Base-by-base conservation (phyloP, 495 filamentous ascomycete species). In the Aspergillus taichungensis region DNA sequence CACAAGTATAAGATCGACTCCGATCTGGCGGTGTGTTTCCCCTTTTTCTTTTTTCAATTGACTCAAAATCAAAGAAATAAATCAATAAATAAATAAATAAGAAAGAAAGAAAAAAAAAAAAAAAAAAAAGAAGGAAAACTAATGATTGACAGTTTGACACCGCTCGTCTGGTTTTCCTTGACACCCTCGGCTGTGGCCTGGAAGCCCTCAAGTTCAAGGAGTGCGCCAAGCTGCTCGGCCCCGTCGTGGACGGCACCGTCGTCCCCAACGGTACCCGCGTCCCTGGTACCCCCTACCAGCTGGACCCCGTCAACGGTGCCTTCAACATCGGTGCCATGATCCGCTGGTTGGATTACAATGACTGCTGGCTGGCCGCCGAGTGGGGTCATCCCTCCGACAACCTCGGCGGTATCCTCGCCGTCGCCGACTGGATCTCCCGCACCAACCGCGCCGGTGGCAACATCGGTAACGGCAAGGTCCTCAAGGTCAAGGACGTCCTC, bases 301-400 rank as follows among this genome's bases (percentile, higher is more conserved):
- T 98, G 43, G 92, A 98, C 66, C 92, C 92, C 18, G 83, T 98
- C 52, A 85, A 89, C 50, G 92, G 86, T 34, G 92, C 92, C 44
- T 98, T 98, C 78, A 97, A 98, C 76, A 97, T 98, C 47, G 92
- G 92, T 47, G 82, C 94, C 51, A 94, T 92, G 82, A 95, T 98
- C 68, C 78, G 92, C 53, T 98, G 92, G 92, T 79, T 98, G 43
- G 92, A 98, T 67, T 98, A 96, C 79, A 98, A 98, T 63, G 92
- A 98, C 76, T 97, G 92, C 78, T 98, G 92, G 94, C 74, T 98
- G 45, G 92, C 92, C 11, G 92, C 92, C 44, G 92, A 98, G 72
- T 98, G 92, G 92, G 92, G 92, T 37, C 92, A 98, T 60, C 92
- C 91, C 37, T 94, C 88, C 3, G 91, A 97, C 73, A 97, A 97